Percentiles rank a stretch among this genome's conserved stretches.
These are phyloP conservation scores for Metarhizium robertsii DNA, from an alignment of 2,329 filamentous ascomycete species.

Conservation along the genomic window DNA sequence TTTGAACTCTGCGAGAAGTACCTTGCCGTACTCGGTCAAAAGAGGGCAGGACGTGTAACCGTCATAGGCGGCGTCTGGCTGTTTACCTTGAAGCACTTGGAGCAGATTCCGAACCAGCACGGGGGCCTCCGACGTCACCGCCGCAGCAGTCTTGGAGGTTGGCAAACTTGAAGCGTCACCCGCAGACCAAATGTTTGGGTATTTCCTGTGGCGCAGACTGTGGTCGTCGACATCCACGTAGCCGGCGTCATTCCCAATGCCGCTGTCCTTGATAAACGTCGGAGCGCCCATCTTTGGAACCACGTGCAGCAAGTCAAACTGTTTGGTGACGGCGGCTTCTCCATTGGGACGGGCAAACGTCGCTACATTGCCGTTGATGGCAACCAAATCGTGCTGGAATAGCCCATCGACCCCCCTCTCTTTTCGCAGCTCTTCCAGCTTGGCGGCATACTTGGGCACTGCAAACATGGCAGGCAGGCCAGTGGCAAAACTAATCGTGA, in stretches of 20 bases:
- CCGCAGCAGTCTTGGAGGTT: slow-evolving; percentile 47
- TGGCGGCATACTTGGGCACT: slow-evolving; percentile 48
- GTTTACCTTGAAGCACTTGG: slow-evolving; percentile 33
- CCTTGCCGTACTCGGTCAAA: slow-evolving; percentile 49
- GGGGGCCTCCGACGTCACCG: slow-evolving; percentile 41
- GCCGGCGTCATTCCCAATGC: slow-evolving; percentile 44
- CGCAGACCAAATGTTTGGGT: slow-evolving; percentile 47
- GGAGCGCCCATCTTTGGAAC: slow-evolving; percentile 51
- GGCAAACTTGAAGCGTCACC: slow-evolving; percentile 51
- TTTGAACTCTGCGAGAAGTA: slow-evolving; percentile 56
- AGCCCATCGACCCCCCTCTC: slow-evolving; percentile 47
- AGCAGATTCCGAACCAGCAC: slow-evolving; percentile 41
- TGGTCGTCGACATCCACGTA: slow-evolving; percentile 48
- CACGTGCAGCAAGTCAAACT: slow-evolving; percentile 47
- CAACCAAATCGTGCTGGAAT: slow-evolving; percentile 47
- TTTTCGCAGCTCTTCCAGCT: slow-evolving; percentile 41
- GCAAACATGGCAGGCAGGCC: slow-evolving; percentile 49
- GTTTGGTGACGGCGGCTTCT: slow-evolving; percentile 31
- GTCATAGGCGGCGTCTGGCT: slow-evolving; percentile 35
- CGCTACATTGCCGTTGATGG: slow-evolving; percentile 42
- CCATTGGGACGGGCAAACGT: slow-evolving; percentile 36
- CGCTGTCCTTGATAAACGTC: slow-evolving; percentile 41
- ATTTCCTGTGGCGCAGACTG: slow-evolving; percentile 44
- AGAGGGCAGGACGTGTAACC: slow-evolving; percentile 49
- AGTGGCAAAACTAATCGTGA: slow-evolving; percentile 47